These are phyloP conservation scores for Bipolaris cookei DNA, from an alignment of 2,329 filamentous ascomycete species.

Conservation along the genomic window DNA sequence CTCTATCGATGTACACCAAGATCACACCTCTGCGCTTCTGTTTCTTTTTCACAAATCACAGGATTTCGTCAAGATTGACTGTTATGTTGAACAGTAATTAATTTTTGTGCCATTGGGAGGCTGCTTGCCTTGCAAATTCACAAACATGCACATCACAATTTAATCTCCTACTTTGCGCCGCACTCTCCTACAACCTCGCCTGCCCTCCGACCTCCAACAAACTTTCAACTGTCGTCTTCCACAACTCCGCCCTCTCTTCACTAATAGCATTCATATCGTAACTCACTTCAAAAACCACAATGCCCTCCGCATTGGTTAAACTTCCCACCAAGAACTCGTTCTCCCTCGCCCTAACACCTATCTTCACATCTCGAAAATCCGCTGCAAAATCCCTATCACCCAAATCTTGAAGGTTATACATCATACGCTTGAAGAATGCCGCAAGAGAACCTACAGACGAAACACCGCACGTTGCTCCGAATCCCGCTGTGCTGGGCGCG, in stretches of 20 bases:
- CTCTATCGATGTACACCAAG: background rate
- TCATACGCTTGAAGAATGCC: slow-evolving; percentile 40
- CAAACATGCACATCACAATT: no score
- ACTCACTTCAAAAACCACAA: slow-evolving; percentile 49
- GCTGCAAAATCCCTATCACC: slow-evolving; percentile 47
- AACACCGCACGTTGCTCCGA: slow-evolving; percentile 54
- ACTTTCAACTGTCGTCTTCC: slow-evolving; percentile 40
- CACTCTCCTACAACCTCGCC: slow-evolving; percentile 23
- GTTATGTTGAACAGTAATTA: no score
- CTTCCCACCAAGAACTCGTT: slow-evolving; percentile 56
- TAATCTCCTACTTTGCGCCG: background rate
- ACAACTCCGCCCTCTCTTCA: slow-evolving; percentile 37
- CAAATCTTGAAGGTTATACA: slow-evolving; percentile 36
- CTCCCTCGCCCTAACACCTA: slow-evolving; percentile 54
- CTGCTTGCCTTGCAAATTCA: no score
- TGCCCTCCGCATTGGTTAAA: slow-evolving; percentile 45
- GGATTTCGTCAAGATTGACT: no score
- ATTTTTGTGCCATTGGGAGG: no score
- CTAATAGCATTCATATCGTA: slow-evolving; percentile 52
- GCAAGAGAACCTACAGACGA: slow-evolving; percentile 51
- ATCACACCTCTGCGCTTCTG: background rate
- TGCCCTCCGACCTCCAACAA: slow-evolving; percentile 36
- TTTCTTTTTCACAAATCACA: background rate
- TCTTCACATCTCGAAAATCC: slow-evolving; percentile 47
- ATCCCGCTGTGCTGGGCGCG: slow-evolving; percentile 36